Percentiles rank a stretch among this genome's conserved stretches.
phyloP scores from a whole-genome alignment of 306 rosid genomes.

The Dryas alaskensis region DNA sequence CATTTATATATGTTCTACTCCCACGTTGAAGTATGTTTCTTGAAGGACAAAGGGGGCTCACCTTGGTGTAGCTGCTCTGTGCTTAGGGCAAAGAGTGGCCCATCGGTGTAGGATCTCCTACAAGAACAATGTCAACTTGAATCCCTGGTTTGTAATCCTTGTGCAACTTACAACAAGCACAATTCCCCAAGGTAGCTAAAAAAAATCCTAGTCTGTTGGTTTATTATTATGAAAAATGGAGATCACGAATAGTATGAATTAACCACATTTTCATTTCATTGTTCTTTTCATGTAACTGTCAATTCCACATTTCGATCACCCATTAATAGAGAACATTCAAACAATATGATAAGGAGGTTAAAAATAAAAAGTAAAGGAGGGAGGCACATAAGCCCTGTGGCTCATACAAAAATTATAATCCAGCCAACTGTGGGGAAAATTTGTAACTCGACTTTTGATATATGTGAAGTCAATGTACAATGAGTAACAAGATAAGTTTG shows the following conservation, averaged over 20 bases:
- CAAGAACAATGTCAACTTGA: no score
- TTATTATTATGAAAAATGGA: neutral
- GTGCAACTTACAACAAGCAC: no score
- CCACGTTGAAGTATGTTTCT: no score
- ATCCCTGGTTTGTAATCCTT: no score
- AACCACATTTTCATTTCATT: neutral
- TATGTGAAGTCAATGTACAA: slow-evolving; percentile 35
- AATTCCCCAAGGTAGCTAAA: neutral
- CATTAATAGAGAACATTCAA: slow-evolving; percentile 1
- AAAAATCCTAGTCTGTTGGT: no score
- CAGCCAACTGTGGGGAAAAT: neutral
- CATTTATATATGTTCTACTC: no score
- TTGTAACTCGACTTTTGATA: slow-evolving; percentile 20
- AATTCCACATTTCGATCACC: neutral
- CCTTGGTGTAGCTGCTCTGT: no score
- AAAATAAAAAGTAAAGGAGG: neutral
- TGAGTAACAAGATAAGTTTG: slow-evolving; percentile 20
- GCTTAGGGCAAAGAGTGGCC: no score
- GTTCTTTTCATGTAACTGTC: neutral
- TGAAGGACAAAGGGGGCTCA: no score
- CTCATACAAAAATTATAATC: neutral
- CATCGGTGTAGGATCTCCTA: no score
- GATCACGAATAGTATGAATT: neutral
- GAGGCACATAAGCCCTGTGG: slow-evolving; percentile 2
- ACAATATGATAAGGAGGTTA: neutral